Conservation (phyloP, 257 asterid genomes). For the Solanum appendiculatum region DNA sequence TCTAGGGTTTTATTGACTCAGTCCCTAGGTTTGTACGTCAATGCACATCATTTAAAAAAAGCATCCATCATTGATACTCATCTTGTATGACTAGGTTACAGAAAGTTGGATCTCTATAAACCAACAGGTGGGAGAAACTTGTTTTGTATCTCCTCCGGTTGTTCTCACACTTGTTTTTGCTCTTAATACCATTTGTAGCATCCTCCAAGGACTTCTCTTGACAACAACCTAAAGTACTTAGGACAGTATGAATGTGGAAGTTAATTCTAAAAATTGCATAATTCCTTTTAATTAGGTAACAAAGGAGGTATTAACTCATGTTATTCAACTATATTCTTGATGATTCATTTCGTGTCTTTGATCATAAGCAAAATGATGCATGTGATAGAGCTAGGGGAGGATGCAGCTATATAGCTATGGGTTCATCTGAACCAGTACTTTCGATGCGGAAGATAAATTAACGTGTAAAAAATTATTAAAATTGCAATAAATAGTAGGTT, state of each 20-base stretch:
- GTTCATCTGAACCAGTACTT: background rate
- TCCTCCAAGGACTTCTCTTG: background rate
- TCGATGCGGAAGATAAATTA: background rate
- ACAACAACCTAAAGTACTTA: background rate
- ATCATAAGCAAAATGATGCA: background rate
- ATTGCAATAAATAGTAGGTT: background rate
- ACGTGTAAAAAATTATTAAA: background rate
- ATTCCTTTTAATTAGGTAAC: background rate
- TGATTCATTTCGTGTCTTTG: background rate
- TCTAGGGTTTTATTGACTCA: background rate
- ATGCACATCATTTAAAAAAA: background rate
- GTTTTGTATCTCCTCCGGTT: background rate
- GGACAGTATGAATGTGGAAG: background rate
- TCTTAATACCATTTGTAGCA: background rate
- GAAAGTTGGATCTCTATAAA: background rate
- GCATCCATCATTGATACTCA: background rate
- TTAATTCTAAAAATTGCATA: background rate
- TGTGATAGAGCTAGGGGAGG: background rate
- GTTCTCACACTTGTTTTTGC: background rate
- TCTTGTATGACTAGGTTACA: background rate
- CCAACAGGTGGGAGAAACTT: background rate
- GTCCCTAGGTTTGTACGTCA: background rate
- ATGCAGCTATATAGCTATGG: background rate
- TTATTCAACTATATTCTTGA: background rate
- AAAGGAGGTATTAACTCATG: background rate